Evolutionary conservation across 2,329 filamentous ascomycete species (phyloP).

Genomic region (Scytalidium lignicola): DNA sequence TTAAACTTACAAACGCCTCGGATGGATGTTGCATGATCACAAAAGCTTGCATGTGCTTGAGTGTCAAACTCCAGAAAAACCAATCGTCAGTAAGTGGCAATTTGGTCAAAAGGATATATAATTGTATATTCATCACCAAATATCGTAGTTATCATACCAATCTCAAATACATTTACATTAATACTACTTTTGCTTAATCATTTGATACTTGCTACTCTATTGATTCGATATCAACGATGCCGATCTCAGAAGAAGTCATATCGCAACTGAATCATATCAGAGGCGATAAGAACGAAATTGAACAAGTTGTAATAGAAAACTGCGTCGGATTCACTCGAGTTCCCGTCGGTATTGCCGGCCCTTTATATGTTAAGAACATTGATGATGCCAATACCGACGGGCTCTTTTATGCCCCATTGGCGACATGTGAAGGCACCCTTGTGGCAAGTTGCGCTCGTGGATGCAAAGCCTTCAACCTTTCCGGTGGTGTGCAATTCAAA

Average conservation of each 20-base stretch:
- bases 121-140: no score
- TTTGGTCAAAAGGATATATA: no score
- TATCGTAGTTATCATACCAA: no score
- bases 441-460: slow-evolving; percentile 27
- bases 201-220: no score
- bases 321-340: slow-evolving; percentile 17
- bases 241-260: not conserved
- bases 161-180: no score
- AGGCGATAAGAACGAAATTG: not conserved
- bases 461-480: slow-evolving; percentile 21
- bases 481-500: slow-evolving; percentile 15
- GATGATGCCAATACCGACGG: slow-evolving; percentile 1
- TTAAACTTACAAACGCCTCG: no score
- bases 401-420: slow-evolving; percentile 22
- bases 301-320: slow-evolving; percentile 16
- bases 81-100: no score
- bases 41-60: no score
- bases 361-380: slow-evolving; percentile 16
- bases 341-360: slow-evolving; percentile 19
- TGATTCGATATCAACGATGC: not conserved
- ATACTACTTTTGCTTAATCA: no score
- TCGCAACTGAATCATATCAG: not conserved
- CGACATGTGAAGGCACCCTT: slow-evolving; percentile 24
- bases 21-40: no score
- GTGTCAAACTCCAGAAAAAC: no score